A percentile compares a stretch with the other conserved stretches of the same genome.
Conservation (phyloP, 2,329 filamentous ascomycete species). For the Zalaria sp. region DNA sequence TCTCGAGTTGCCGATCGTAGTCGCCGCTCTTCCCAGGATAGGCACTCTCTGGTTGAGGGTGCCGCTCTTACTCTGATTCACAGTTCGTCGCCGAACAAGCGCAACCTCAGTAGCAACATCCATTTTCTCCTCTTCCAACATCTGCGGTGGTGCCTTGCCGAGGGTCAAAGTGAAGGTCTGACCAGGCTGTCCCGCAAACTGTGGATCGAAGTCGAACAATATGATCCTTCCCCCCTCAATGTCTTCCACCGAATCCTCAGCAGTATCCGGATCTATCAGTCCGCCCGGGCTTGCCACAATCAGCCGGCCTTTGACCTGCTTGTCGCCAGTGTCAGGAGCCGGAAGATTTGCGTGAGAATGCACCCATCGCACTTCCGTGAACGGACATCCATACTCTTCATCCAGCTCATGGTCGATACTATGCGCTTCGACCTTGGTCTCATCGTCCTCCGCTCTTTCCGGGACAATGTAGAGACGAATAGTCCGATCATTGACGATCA, state of each 20-base stretch:
- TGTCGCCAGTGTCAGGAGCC: slow-evolving; percentile 11
- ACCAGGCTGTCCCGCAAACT: slow-evolving; percentile 21
- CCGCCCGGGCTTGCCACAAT: slow-evolving; percentile 22
- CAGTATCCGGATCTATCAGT: slow-evolving; percentile 12
- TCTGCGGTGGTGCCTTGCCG: slow-evolving; percentile 18
- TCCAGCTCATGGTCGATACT: slow-evolving; percentile 24
- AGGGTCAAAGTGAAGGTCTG: slow-evolving; percentile 21
- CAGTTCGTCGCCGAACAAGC: slow-evolving; percentile 19
- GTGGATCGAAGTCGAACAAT: slow-evolving; percentile 19
- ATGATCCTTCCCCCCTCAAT: slow-evolving; percentile 23
- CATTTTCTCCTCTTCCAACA: slow-evolving; percentile 18
- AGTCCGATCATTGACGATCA: slow-evolving; percentile 23
- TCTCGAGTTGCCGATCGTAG: slow-evolving; percentile 10
- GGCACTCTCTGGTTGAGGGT: slow-evolving; percentile 17
- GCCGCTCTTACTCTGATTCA: slow-evolving; percentile 18
- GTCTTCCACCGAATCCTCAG: slow-evolving; percentile 18
- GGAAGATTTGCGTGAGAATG: slow-evolving; percentile 16
- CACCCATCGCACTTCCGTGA: slow-evolving; percentile 21
- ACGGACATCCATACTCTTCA: slow-evolving; percentile 22
- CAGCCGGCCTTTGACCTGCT: slow-evolving; percentile 17
- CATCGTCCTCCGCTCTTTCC: slow-evolving; percentile 12
- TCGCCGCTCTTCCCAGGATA: slow-evolving; percentile 18
- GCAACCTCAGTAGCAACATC: slow-evolving; percentile 20
- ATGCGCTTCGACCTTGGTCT: slow-evolving; percentile 18
- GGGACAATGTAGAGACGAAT: slow-evolving; percentile 21